phyloP scores from a whole-genome alignment of 257 asterid species.

The Catharanthus roseus region DNA sequence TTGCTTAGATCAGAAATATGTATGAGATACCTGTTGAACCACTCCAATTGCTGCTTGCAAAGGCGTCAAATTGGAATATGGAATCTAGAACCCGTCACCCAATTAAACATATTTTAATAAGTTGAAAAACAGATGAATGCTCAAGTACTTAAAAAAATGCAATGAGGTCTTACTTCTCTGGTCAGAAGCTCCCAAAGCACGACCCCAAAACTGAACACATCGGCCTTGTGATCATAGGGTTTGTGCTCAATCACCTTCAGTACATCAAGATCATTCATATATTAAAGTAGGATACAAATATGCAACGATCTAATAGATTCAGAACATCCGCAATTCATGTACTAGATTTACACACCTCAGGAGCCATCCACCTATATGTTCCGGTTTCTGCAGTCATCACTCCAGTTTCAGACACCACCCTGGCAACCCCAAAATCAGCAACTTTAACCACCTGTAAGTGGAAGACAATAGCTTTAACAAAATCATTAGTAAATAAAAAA shows the following conservation, averaged over 20 bases:
- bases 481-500: background rate
- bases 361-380: conserved; percentile 99
- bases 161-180: conserved; percentile 32
- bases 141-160: background rate
- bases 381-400: conserved; percentile 99
- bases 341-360: conserved; percentile 57
- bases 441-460: conserved; percentile 76
- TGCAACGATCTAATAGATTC: background rate
- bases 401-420: conserved; percentile 82
- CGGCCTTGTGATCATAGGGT: conserved; percentile 44
- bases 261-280: conserved; percentile 1
- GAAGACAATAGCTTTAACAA: conserved; percentile 1
- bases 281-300: background rate
- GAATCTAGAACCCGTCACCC: conserved; percentile 28
- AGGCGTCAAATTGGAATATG: conserved; percentile 44
- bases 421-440: conserved; percentile 97
- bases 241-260: conserved; percentile 49
- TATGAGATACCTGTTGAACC: conserved; percentile 35
- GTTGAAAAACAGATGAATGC: background rate
- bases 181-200: conserved; percentile 50
- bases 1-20: background rate
- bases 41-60: conserved; percentile 51
- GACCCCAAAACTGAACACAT: conserved; percentile 44
- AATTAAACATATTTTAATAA: background rate
- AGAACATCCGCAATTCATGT: conserved; percentile 2